Evolutionary conservation across 805 yeast species (phyloP).

Genomic region (Candida berthetii): DNA sequence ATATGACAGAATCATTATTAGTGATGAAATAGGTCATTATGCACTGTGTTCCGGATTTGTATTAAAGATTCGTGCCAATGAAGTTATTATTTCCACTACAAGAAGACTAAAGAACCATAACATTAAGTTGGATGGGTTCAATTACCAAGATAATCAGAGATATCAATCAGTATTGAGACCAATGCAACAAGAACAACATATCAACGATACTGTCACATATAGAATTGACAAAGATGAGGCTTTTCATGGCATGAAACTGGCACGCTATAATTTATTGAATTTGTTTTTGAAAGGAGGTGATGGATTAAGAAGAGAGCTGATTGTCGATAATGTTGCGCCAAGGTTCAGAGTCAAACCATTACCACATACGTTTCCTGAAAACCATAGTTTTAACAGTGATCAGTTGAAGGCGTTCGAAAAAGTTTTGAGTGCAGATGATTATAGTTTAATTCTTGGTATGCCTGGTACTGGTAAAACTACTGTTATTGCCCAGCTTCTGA

Average conservation of each 20-base stretch:
- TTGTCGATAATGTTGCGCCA: constrained; percentile 27
- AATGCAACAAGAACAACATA: constrained; percentile 7
- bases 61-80: constrained; percentile 31
- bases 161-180: constrained; percentile 40
- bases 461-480: constrained; percentile 98
- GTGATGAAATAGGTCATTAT: constrained; percentile 78
- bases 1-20: constrained; percentile 63
- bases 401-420: constrained; percentile 65
- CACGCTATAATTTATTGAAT: constrained; percentile 70
- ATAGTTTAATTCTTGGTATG: constrained; percentile 86
- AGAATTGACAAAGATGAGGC: constrained; percentile 80
- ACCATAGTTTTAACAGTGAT: constrained; percentile 51
- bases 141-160: constrained; percentile 37
- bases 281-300: constrained; percentile 47
- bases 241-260: constrained; percentile 67
- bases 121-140: constrained; percentile 30
- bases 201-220: constrained; percentile 25
- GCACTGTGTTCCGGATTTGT: constrained; percentile 64
- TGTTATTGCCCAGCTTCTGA: constrained; percentile 71
- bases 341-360: constrained; percentile 18
- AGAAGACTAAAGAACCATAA: constrained; percentile 41
- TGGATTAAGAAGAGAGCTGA: constrained; percentile 20
- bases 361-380: constrained; percentile 9
- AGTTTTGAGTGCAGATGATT: constrained; percentile 64
- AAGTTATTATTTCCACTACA: constrained; percentile 43